Percentiles rank a stretch among this genome's conserved stretches.
phyloP scores from a whole-genome alignment of 768 basidiomycete species.

The Lanmaoa rubissima region DNA sequence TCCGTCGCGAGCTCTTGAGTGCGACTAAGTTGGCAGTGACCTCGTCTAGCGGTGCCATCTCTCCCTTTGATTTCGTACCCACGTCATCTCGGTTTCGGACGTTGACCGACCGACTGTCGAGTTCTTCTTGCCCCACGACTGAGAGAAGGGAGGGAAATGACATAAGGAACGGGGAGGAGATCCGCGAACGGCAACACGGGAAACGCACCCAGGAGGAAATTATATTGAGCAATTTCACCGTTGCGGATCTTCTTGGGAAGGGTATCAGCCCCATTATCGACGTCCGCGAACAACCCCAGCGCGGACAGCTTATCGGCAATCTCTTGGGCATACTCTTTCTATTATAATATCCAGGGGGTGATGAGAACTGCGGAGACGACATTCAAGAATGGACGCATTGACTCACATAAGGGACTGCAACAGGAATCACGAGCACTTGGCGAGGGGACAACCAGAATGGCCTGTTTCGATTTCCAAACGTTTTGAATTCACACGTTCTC shows the following conservation, averaged over 20 bases:
- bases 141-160: background rate
- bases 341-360: slow-evolving; percentile 5
- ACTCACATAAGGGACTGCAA: slow-evolving; percentile 85
- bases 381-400: background rate
- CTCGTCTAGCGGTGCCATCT: slow-evolving; percentile 71
- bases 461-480: slow-evolving; percentile 41
- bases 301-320: slow-evolving; percentile 65
- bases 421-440: slow-evolving; percentile 92
- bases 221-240: slow-evolving; percentile 96
- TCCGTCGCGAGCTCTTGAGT: slow-evolving; percentile 60
- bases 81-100: slow-evolving; percentile 94
- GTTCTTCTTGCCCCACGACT: slow-evolving; percentile 96
- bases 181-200: background rate
- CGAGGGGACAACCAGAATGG: slow-evolving; percentile 99
- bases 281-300: slow-evolving; percentile 83
- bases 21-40: slow-evolving; percentile 65
- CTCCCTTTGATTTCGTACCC: slow-evolving; percentile 77
- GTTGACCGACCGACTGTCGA: slow-evolving; percentile 85
- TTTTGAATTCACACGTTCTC: background rate
- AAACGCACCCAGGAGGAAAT: slow-evolving; percentile 88
- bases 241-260: slow-evolving; percentile 97
- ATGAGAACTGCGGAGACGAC: background rate
- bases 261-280: slow-evolving; percentile 89
- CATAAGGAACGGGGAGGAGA: background rate
- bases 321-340: slow-evolving; percentile 91